Percentiles rank a stretch among this genome's conserved stretches.
Conservation (phyloP, 371 early-diverging fungal genomes). For the Conidiobolus incongruus region DNA sequence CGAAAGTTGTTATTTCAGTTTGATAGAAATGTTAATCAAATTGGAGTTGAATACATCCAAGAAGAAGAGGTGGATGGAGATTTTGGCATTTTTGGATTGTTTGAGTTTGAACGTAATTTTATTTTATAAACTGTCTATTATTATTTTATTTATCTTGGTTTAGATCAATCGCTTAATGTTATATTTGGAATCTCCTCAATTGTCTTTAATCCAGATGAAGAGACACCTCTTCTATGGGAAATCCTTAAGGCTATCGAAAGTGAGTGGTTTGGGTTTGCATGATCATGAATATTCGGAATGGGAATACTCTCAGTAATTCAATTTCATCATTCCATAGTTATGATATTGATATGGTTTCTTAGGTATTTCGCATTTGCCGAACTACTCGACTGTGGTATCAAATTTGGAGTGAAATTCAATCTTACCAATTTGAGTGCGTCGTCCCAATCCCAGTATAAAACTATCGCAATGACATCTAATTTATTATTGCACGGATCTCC, state of each 20-base stretch:
- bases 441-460: conserved; percentile 3
- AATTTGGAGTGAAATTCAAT: conserved; percentile 39
- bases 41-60: too few relatives aligned
- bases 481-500: conserved; percentile 10
- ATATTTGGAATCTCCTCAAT: background rate
- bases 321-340: background rate
- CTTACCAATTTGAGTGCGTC: conserved; percentile 18
- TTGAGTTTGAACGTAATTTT: conserved; percentile 38
- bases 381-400: conserved; percentile 38
- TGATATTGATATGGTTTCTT: background rate
- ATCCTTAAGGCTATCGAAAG: conserved; percentile 14
- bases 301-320: conserved; percentile 40
- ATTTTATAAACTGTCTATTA: background rate
- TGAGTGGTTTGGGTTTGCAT: conserved; percentile 28
- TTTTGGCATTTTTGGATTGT: conserved; percentile 32
- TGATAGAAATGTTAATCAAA: conserved; percentile 34
- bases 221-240: background rate
- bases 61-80: conserved; percentile 32
- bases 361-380: conserved; percentile 56
- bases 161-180: background rate
- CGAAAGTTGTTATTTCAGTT: conserved; percentile 35
- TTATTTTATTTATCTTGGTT: background rate
- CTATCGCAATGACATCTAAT: conserved; percentile 8
- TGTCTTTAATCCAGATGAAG: background rate
- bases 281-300: conserved; percentile 72